These are phyloP conservation scores for Exophiala sp. DNA, from an alignment of 2,329 filamentous ascomycete species.

Conservation along the genomic window DNA sequence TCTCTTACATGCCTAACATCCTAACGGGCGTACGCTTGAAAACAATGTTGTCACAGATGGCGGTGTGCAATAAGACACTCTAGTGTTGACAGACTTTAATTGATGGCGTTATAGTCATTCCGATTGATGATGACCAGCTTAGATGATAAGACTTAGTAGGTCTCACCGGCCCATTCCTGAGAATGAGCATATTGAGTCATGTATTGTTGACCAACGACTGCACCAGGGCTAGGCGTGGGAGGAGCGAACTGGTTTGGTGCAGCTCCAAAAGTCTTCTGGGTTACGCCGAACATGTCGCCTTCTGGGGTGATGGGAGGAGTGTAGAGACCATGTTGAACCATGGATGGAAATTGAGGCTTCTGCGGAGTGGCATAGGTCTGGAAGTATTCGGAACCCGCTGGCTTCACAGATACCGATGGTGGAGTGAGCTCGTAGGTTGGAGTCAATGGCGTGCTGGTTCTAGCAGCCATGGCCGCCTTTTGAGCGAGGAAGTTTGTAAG, in stretches of 20 bases:
- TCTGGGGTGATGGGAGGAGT: constrained; percentile 47
- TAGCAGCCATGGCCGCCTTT: constrained; percentile 53
- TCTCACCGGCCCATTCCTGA: constrained; percentile 18
- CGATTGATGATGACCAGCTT: no score
- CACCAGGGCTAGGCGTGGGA: constrained; percentile 25
- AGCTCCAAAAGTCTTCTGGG: constrained; percentile 33
- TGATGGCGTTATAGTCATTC: neutral
- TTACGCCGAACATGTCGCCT: constrained; percentile 37
- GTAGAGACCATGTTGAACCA: constrained; percentile 39
- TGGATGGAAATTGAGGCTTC: constrained; percentile 24
- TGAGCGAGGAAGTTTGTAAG: constrained; percentile 65
- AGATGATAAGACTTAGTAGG: constrained; percentile 4
- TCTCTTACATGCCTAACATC: neutral
- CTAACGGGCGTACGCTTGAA: no score
- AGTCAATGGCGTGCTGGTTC: constrained; percentile 32
- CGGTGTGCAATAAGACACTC: no score
- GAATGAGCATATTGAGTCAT: constrained; percentile 13
- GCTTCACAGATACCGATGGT: constrained; percentile 29
- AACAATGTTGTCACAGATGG: no score
- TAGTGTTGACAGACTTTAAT: constrained; percentile 9
- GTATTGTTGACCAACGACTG: constrained; percentile 16
- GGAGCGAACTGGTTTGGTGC: constrained; percentile 25
- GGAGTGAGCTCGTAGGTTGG: constrained; percentile 34
- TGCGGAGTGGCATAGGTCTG: constrained; percentile 25
- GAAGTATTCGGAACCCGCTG: constrained; percentile 23